Evolutionary conservation across 1,139 yeast genomes (phyloP).

Genomic region (Sugiyamaella pinicola): DNA sequence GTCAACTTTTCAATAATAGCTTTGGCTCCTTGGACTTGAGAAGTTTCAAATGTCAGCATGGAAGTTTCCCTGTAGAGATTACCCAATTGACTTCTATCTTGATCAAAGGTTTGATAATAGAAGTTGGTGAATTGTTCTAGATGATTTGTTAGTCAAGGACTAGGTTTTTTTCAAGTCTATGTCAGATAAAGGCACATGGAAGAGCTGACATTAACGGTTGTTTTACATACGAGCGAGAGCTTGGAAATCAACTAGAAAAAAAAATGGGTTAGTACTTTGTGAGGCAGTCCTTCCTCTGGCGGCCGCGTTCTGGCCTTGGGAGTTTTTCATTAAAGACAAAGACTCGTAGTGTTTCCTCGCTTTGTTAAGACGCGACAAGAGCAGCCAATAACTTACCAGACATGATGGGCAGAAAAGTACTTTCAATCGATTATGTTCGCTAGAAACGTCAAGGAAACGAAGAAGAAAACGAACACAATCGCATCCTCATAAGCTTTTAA

Average conservation of each 20-base stretch:
- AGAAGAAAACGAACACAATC: not conserved
- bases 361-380: too few species aligned
- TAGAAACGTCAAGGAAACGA: constrained; percentile 5
- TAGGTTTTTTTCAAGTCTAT: too few species aligned
- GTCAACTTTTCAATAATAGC: constrained; percentile 88
- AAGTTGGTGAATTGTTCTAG: constrained; percentile 84
- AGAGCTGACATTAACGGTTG: not conserved
- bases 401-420: constrained; percentile 18
- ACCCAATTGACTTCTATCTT: constrained; percentile 90
- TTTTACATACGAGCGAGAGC: constrained; percentile 38
- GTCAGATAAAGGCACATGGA: too few species aligned
- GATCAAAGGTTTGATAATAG: constrained; percentile 93
- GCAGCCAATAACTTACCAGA: constrained; percentile 26
- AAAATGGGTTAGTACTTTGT: constrained; percentile 5
- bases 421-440: not conserved
- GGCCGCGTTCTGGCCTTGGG: too few species aligned
- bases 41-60: constrained; percentile 94
- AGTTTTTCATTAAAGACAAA: not conserved
- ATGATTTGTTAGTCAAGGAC: not conserved
- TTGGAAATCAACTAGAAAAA: constrained; percentile 38
- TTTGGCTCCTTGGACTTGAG: constrained; percentile 93
- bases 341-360: too few species aligned
- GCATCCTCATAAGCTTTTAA: not conserved
- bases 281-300: not conserved
- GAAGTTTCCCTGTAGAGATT: constrained; percentile 94